A percentile compares a stretch with the other conserved stretches of the same genome.
Evolutionary conservation across 2,329 filamentous ascomycete species (phyloP).

Genomic region (Chrysosporium queenslandicum): DNA sequence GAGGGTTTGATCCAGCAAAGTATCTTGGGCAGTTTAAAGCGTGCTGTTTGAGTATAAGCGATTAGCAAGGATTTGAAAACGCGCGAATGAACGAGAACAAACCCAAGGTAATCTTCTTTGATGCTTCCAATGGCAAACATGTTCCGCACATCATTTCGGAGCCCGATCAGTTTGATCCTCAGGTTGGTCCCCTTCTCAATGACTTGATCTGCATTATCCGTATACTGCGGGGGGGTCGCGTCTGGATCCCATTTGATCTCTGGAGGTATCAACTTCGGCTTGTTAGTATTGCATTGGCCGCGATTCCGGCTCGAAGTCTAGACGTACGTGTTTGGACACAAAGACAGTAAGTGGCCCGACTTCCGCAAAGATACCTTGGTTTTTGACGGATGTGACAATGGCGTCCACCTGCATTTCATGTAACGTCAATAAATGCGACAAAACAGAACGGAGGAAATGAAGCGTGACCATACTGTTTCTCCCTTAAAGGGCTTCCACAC

Average conservation of each 20-base stretch:
- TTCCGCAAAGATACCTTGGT: slow-evolving; percentile 64
- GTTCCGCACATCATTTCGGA: slow-evolving; percentile 81
- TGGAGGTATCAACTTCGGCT: slow-evolving; percentile 66
- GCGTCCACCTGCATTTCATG: slow-evolving; percentile 64
- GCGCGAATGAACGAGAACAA: slow-evolving; percentile 1
- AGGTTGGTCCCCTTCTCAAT: slow-evolving; percentile 92
- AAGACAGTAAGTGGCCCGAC: slow-evolving; percentile 42
- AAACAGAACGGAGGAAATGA: neutral
- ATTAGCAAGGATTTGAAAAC: neutral
- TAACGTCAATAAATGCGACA: neutral
- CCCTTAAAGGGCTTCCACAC: slow-evolving; percentile 97
- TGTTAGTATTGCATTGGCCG: slow-evolving; percentile 24
- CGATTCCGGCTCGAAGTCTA: slow-evolving; percentile 14
- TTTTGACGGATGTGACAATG: slow-evolving; percentile 81
- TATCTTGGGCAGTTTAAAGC: neutral
- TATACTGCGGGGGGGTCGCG: slow-evolving; percentile 92
- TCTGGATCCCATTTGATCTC: slow-evolving; percentile 93
- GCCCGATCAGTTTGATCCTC: slow-evolving; percentile 87
- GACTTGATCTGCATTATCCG: slow-evolving; percentile 84
- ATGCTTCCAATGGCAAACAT: slow-evolving; percentile 98
- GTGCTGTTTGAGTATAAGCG: neutral
- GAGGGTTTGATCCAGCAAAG: neutral
- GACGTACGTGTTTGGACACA: slow-evolving; percentile 59
- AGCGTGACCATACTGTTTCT: slow-evolving; percentile 66
- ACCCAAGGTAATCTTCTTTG: slow-evolving; percentile 58